Percentiles rank a stretch among this genome's conserved stretches.
These are phyloP conservation scores for Dendrostoma leiphaemia DNA, from an alignment of 2,329 filamentous ascomycete genomes.

Conservation along the genomic window DNA sequence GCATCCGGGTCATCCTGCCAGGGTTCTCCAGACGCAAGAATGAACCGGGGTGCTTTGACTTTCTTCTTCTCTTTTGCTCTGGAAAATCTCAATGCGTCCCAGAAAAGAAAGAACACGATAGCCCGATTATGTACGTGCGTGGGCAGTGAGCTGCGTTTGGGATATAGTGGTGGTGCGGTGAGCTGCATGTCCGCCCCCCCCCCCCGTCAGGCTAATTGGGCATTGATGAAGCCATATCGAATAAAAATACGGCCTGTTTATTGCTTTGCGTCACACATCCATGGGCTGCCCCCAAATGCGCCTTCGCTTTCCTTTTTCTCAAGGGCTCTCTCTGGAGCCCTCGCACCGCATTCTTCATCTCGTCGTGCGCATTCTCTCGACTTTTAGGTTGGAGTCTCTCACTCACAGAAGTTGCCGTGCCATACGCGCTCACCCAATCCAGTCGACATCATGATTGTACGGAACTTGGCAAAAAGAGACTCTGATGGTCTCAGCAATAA, in stretches of 20 bases:
- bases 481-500: background rate
- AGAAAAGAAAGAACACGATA: background rate
- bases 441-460: background rate
- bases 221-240: background rate
- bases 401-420: background rate
- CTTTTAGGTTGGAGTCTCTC: background rate
- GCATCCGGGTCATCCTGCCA: background rate
- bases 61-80: background rate
- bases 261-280: conserved; percentile 4
- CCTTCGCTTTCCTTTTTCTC: no score
- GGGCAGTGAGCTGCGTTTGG: conserved; percentile 2
- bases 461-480: background rate
- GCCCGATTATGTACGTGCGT: background rate
- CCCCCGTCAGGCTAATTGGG: background rate
- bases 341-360: background rate
- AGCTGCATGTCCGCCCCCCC: background rate
- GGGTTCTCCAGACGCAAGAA: background rate
- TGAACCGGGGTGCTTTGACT: background rate
- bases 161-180: background rate
- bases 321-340: background rate
- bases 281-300: background rate
- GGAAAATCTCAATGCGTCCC: background rate
- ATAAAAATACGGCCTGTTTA: background rate
- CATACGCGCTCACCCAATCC: background rate
- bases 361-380: background rate